Conservation (phyloP, 2,329 filamentous ascomycete species). For the Exophiala oligosperma region DNA sequence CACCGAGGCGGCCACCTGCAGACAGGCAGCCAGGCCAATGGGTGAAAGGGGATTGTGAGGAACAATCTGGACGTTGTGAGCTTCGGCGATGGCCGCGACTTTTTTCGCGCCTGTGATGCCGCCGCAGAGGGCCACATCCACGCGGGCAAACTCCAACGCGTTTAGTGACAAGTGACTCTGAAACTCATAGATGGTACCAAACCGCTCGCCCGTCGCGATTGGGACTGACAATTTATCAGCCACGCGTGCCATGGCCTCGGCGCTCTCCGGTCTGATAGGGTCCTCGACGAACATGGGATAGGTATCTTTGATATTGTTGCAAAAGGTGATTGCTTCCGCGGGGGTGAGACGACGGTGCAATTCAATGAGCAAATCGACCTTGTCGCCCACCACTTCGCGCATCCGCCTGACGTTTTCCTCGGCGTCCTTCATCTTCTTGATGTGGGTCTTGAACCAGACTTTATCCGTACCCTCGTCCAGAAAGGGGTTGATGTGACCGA, state of each 20-base stretch:
- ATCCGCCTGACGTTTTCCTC: constrained; percentile 73
- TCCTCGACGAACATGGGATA: constrained; percentile 69
- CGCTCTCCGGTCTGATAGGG: constrained; percentile 65
- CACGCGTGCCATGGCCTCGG: constrained; percentile 61
- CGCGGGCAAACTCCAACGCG: constrained; percentile 68
- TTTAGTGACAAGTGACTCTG: constrained; percentile 65
- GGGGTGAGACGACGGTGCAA: constrained; percentile 49
- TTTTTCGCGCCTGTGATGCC: constrained; percentile 68
- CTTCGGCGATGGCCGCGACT: constrained; percentile 67
- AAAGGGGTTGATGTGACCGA: constrained; percentile 19
- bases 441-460: constrained; percentile 38
- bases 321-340: constrained; percentile 37
- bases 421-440: constrained; percentile 74
- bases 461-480: constrained; percentile 54
- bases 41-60: constrained; percentile 71
- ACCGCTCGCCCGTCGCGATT: constrained; percentile 68
- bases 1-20: constrained; percentile 61
- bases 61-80: constrained; percentile 68
- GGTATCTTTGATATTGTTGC: constrained; percentile 53
- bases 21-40: constrained; percentile 65
- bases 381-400: constrained; percentile 79
- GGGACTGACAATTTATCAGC: constrained; percentile 57
- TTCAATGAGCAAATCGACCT: constrained; percentile 66
- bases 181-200: constrained; percentile 69
- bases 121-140: constrained; percentile 66